These are phyloP conservation scores for Bryum argenteum DNA, from an alignment of 225 moss, liverwort and hornwort species.

Conservation along the genomic window DNA sequence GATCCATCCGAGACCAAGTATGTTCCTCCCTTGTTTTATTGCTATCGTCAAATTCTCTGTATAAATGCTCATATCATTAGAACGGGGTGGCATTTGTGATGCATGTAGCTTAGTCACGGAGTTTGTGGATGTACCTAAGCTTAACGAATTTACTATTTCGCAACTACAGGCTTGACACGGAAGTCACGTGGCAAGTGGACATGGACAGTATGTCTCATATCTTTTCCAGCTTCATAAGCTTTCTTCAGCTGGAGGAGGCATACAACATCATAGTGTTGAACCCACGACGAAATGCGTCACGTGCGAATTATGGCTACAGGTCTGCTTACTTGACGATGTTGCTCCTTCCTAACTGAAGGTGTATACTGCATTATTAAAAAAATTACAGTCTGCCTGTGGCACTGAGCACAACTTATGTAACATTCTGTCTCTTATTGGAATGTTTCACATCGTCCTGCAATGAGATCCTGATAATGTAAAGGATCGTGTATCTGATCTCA, in stretches of 20 bases:
- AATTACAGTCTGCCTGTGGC: neutral
- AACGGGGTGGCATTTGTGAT: conserved; percentile 12
- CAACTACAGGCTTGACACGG: conserved; percentile 55
- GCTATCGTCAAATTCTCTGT: neutral
- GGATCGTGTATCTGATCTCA: conserved; percentile 17
- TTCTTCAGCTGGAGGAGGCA: conserved; percentile 81
- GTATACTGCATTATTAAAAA: neutral
- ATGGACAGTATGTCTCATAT: conserved; percentile 79
- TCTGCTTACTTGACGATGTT: conserved; percentile 29
- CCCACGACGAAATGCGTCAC: conserved; percentile 73
- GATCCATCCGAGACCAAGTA: conserved; percentile 61
- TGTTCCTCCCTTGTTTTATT: conserved; percentile 7
- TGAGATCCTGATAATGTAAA: conserved; percentile 14
- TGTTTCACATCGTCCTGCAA: conserved; percentile 13
- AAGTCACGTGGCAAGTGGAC: conserved; percentile 91
- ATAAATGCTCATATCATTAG: conserved; percentile 6
- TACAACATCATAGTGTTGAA: conserved; percentile 91
- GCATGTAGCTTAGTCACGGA: neutral
- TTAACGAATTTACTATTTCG: neutral
- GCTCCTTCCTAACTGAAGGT: neutral
- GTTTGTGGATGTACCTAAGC: conserved; percentile 8
- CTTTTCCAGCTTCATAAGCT: conserved; percentile 80
- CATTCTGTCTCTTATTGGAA: conserved; percentile 1
- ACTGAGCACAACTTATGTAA: conserved; percentile 2
- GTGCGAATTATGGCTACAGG: conserved; percentile 86